phyloP scores from a whole-genome alignment of 495 filamentous ascomycete genomes.

The Xylaria sp. region DNA sequence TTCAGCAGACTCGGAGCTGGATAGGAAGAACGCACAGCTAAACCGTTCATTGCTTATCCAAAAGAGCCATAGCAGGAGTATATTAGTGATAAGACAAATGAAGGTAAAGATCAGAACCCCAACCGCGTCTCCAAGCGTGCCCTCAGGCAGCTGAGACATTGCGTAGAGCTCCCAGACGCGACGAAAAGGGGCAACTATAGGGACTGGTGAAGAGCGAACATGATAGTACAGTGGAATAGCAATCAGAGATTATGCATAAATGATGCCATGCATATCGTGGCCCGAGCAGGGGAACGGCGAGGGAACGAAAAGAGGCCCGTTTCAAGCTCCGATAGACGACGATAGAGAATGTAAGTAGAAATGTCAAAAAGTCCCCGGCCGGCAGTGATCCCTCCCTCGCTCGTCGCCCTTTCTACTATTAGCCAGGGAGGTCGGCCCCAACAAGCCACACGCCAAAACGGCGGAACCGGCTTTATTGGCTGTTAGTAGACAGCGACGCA shows the following conservation, averaged over 20 bases:
- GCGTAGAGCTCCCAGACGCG: neutral
- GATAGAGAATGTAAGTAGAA: no score
- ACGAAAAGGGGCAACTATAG: neutral
- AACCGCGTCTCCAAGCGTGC: constrained; percentile 25
- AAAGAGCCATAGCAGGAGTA: constrained; percentile 29
- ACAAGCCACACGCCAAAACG: constrained; percentile 11
- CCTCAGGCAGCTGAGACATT: constrained; percentile 29
- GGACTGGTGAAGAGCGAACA: neutral
- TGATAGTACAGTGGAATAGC: neutral
- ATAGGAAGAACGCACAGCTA: constrained; percentile 21
- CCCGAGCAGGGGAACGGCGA: neutral
- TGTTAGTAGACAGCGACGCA: neutral
- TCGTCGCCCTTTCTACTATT: no score
- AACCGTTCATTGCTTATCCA: constrained; percentile 26
- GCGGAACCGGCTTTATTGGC: neutral
- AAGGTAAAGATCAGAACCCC: constrained; percentile 30
- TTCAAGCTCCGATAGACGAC: neutral
- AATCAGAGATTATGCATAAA: neutral
- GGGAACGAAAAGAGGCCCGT: neutral
- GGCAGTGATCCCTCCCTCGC: constrained; percentile 10
- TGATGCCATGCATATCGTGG: neutral
- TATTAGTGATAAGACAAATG: constrained; percentile 24
- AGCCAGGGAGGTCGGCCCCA: neutral
- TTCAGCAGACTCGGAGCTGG: neutral
- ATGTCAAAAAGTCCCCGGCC: neutral